phyloP scores from a whole-genome alignment of 1,139 yeast genomes.

The Hyphopichia khmerensis region DNA sequence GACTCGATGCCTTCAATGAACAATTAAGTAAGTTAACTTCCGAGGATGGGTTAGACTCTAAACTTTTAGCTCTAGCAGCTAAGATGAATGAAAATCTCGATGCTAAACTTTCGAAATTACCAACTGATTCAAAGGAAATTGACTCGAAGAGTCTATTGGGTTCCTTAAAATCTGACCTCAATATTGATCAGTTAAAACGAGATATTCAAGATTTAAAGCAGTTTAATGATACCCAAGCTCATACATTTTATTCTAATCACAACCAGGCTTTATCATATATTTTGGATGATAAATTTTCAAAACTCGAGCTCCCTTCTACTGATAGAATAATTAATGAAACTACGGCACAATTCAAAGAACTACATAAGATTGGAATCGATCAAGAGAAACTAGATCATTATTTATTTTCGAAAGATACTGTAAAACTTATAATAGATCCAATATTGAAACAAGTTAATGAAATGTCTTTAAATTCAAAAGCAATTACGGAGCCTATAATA shows the following conservation, averaged over 20 bases:
- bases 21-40: not conserved
- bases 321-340: not conserved
- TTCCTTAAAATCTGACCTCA: no score
- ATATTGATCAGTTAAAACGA: no score
- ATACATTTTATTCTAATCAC: no score
- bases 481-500: not conserved
- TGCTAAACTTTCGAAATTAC: no score
- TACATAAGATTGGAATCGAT: not conserved
- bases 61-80: not conserved
- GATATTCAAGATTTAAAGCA: no score
- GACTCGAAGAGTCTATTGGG: not conserved
- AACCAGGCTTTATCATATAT: no score
- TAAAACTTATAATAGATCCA: not conserved
- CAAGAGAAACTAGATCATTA: not conserved
- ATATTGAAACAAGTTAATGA: not conserved
- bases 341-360: not conserved
- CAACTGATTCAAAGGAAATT: not conserved
- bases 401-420: not conserved
- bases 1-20: slow-evolving; percentile 12
- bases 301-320: not conserved
- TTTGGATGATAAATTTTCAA: not conserved
- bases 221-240: no score
- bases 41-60: not conserved
- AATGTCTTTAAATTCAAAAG: not conserved
- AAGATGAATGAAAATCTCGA: not conserved